phyloP scores from a whole-genome alignment of 2,329 filamentous ascomycete genomes.

The Penicillium brevicompactum region DNA sequence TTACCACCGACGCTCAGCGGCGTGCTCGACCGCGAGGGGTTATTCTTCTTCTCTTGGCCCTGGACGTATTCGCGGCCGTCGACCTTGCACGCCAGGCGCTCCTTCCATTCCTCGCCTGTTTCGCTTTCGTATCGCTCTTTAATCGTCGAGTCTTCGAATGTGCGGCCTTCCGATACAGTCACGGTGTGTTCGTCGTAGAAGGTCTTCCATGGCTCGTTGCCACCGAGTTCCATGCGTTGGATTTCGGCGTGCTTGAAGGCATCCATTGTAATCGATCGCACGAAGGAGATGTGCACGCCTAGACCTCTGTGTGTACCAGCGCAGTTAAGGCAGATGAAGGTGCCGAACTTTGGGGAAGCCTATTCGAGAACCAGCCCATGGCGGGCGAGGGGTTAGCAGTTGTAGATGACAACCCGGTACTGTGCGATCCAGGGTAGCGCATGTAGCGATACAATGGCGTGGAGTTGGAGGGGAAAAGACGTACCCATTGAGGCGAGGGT shows the following conservation, averaged over 20 bases:
- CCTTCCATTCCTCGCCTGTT: conserved; percentile 93
- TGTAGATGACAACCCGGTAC: neutral
- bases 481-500: conserved; percentile 95
- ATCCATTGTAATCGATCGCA: conserved; percentile 97
- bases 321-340: conserved; percentile 97
- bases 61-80: conserved; percentile 86
- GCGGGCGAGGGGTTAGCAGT: conserved; percentile 1
- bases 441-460: neutral
- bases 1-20: conserved; percentile 3
- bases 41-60: conserved; percentile 59
- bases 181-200: conserved; percentile 79
- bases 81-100: conserved; percentile 81
- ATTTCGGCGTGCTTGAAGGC: conserved; percentile 94
- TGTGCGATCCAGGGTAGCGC: neutral
- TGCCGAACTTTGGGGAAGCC: conserved; percentile 90
- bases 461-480: conserved; percentile 21
- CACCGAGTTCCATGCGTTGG: conserved; percentile 87
- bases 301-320: conserved; percentile 92
- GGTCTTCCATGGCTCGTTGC: conserved; percentile 81
- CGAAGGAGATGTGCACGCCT: conserved; percentile 97
- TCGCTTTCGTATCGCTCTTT: conserved; percentile 88
- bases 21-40: conserved; percentile 36
- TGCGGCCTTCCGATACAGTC: conserved; percentile 66
- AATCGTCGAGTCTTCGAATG: conserved; percentile 86
- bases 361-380: conserved; percentile 29